These are phyloP conservation scores for Beauveria rudraprayagi DNA, from an alignment of 2,329 filamentous ascomycete species.

Conservation along the genomic window DNA sequence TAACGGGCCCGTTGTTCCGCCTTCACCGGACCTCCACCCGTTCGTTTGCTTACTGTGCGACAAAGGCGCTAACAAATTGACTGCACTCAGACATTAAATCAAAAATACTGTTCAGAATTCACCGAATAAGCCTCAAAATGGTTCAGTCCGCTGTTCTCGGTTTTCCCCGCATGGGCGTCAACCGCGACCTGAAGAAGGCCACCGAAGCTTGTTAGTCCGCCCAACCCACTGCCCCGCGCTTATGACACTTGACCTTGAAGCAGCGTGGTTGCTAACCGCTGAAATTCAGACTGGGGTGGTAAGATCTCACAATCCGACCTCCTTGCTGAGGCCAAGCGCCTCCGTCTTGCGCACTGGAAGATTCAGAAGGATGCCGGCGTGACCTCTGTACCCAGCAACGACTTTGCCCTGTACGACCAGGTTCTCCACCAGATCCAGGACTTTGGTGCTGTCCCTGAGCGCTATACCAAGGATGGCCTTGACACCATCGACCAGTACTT, in stretches of 20 bases:
- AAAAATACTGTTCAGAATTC: background rate
- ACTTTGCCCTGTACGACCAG: constrained; percentile 98
- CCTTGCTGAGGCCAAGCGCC: constrained; percentile 89
- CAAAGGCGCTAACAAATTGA: background rate
- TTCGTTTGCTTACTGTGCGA: background rate
- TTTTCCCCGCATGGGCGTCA: constrained; percentile 97
- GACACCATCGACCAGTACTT: constrained; percentile 94
- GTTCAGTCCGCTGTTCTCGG: constrained; percentile 75
- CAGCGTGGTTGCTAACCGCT: constrained; percentile 12
- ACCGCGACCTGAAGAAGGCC: constrained; percentile 99
- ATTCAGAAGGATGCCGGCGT: constrained; percentile 98
- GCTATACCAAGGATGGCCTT: constrained; percentile 86
- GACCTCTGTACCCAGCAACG: constrained; percentile 97
- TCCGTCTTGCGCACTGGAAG: constrained; percentile 96
- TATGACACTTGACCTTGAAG: background rate
- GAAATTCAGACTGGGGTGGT: constrained; percentile 63
- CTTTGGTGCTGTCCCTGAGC: constrained; percentile 86
- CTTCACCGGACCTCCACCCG: background rate
- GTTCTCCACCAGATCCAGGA: constrained; percentile 97
- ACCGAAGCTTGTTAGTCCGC: constrained; percentile 72
- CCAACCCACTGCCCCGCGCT: background rate
- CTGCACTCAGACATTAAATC: background rate
- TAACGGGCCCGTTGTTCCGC: background rate
- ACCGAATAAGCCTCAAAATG: constrained; percentile 39
- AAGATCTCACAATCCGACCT: constrained; percentile 91